Evolutionary conservation across 164 flowering plant genomes (phyloP), one percentile per base, ranked within the genome.

Genomic region (Dillenia suffruticosa): DNA sequence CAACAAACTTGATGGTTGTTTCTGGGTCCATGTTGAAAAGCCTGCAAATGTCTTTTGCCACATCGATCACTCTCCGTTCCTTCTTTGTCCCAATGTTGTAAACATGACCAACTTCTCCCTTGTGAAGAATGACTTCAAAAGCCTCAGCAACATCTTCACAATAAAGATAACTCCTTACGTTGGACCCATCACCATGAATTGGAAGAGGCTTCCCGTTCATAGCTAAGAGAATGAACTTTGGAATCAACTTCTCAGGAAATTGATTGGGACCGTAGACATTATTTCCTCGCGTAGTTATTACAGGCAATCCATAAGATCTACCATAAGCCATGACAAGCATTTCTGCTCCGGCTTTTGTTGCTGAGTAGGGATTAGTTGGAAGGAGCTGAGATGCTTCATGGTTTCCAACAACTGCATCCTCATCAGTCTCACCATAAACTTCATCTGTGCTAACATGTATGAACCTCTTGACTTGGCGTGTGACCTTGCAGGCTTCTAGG

Each of bases 291-390:
- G 92, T 84, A 16, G 92, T 87, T 13, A 87, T 87, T 19, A 83
- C 88, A 52, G 92, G 92, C 13, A 87, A 67, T 9, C 90, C 90
- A 65, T 87, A 87, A 0, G 92, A 87, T 54, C 89, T 70, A 24
- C 86, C 90, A 80, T 87, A 87, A 7, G 92, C 92, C 92, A 87
- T 87, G 44, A 86, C 92, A 64, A 86, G 88, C 92, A 86, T 86
- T 67, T 86, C 92, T 12, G 92, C 92, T 46, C 92, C 92, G 54
- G 92, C 92, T 74, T 86, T 86, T 26, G 92, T 86, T 0, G 92
- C 92, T 52, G 92, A 86, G 75, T 87, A 87, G 2, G 92, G 92
- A 57, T 87, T 86, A 22, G 92, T 86, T 4, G 92, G 92, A 46
- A 84, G 87, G 48, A 86, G 85, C 66, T 82, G 89, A 16, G 92